Conservation (phyloP, 192 early-diverging fungal genomes). For the Spinellus fusiger region DNA sequence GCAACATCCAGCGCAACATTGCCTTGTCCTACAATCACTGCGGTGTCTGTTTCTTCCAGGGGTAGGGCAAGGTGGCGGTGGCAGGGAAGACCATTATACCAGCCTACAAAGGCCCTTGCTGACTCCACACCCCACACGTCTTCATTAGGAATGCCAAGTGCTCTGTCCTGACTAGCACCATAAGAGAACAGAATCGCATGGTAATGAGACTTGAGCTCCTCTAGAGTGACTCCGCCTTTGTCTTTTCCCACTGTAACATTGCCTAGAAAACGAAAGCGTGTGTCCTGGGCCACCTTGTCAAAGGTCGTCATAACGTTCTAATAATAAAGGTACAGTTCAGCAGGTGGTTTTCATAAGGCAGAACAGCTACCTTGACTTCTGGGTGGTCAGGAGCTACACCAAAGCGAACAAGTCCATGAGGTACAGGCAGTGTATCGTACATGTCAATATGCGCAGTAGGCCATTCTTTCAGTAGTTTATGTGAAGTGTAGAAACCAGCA, state of each 20-base stretch:
- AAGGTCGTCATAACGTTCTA: constrained; percentile 87
- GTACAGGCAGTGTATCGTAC: constrained; percentile 78
- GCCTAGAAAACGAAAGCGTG: constrained; percentile 72
- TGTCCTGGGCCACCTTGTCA: constrained; percentile 63
- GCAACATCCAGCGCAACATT: constrained; percentile 94
- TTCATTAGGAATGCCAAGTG: constrained; percentile 66
- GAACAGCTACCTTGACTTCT: constrained; percentile 77
- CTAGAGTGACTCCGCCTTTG: constrained; percentile 29
- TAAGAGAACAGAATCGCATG: constrained; percentile 80
- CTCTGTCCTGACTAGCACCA: constrained; percentile 72
- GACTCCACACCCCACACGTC: constrained; percentile 60
- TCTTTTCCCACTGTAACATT: constrained; percentile 65
- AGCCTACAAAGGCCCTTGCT: constrained; percentile 84
- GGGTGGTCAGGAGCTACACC: constrained; percentile 97
- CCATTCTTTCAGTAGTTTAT: constrained; percentile 63
- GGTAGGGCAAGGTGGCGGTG: constrained; percentile 56
- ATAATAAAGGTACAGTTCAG: not conserved
- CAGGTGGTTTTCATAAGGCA: not conserved
- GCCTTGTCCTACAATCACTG: constrained; percentile 85
- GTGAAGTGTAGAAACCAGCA: constrained; percentile 90
- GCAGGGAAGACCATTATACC: constrained; percentile 89
- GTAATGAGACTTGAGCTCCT: constrained; percentile 55
- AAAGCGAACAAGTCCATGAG: constrained; percentile 86
- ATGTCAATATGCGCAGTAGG: constrained; percentile 64
- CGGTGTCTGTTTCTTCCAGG: constrained; percentile 61